phyloP scores from a whole-genome alignment of 2,329 filamentous ascomycete genomes.

The Alternaria sp. region DNA sequence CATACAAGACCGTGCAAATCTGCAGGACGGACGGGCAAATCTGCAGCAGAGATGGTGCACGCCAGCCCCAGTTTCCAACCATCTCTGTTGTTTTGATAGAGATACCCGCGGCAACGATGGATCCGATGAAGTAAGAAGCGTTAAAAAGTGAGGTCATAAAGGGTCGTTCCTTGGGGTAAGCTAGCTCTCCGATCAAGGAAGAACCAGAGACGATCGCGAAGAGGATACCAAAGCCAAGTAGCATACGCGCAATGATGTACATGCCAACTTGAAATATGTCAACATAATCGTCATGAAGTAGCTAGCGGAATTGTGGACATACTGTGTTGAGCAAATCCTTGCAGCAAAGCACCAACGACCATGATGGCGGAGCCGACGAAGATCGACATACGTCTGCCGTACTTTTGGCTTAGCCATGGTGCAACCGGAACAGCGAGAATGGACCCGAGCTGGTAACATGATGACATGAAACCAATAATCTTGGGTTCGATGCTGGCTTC shows the following conservation, averaged over 20 bases:
- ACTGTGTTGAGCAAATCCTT: constrained; percentile 57
- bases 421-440: constrained; percentile 45
- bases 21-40: constrained; percentile 58
- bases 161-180: constrained; percentile 67
- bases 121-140: constrained; percentile 64
- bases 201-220: constrained; percentile 67
- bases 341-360: constrained; percentile 67
- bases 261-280: constrained; percentile 53
- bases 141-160: constrained; percentile 69
- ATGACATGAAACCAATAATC: constrained; percentile 46
- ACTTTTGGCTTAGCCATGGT: constrained; percentile 46
- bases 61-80: constrained; percentile 57
- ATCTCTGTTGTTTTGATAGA: constrained; percentile 60
- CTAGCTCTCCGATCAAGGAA: constrained; percentile 67
- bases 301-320: constrained; percentile 6
- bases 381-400: constrained; percentile 64
- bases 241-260: constrained; percentile 67
- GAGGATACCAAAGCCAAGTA: constrained; percentile 69
- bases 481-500: constrained; percentile 34
- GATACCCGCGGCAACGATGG: constrained; percentile 59
- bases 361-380: constrained; percentile 67
- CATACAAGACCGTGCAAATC: constrained; percentile 48
- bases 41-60: constrained; percentile 60
- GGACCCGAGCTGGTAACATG: constrained; percentile 48
- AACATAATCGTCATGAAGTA: constrained; percentile 3